phyloP scores from a whole-genome alignment of 2,329 filamentous ascomycete species.

The Rutstroemia sp. region DNA sequence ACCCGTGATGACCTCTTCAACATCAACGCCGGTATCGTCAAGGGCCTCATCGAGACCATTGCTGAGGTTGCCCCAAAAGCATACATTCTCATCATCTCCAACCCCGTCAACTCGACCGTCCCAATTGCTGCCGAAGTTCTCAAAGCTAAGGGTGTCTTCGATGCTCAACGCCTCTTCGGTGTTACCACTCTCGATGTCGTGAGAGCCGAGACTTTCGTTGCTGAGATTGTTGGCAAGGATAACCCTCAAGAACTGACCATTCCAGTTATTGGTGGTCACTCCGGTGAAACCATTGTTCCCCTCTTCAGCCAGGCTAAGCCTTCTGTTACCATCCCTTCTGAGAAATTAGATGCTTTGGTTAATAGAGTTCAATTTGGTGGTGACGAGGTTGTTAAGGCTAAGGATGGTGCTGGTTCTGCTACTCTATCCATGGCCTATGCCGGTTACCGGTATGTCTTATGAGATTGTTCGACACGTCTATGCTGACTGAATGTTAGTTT shows the following conservation, averaged over 20 bases:
- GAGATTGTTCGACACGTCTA: neutral
- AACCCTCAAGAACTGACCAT: conserved; percentile 50
- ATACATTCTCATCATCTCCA: conserved; percentile 95
- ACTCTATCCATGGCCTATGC: conserved; percentile 98
- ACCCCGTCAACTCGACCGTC: conserved; percentile 99
- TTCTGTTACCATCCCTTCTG: conserved; percentile 62
- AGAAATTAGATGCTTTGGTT: conserved; percentile 43
- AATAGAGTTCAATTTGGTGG: conserved; percentile 98
- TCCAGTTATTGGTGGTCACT: conserved; percentile 94
- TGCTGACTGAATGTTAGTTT: conserved; percentile 49
- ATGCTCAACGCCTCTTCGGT: conserved; percentile 98
- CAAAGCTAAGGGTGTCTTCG: conserved; percentile 93
- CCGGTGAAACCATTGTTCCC: conserved; percentile 94
- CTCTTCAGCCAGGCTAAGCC: conserved; percentile 90
- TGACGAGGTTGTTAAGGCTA: conserved; percentile 98
- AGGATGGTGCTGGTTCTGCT: conserved; percentile 94
- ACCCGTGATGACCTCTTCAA: conserved; percentile 99
- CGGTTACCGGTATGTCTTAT: conserved; percentile 66
- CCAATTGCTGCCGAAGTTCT: conserved; percentile 96
- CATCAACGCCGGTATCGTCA: conserved; percentile 99
- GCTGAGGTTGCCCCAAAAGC: conserved; percentile 84
- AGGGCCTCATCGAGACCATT: conserved; percentile 91
- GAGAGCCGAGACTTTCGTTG: conserved; percentile 95
- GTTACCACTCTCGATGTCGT: conserved; percentile 99
- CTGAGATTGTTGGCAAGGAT: conserved; percentile 43